Base-by-base conservation (phyloP, 2,329 filamentous ascomycete genomes). In the Scedosporium apiospermum region DNA sequence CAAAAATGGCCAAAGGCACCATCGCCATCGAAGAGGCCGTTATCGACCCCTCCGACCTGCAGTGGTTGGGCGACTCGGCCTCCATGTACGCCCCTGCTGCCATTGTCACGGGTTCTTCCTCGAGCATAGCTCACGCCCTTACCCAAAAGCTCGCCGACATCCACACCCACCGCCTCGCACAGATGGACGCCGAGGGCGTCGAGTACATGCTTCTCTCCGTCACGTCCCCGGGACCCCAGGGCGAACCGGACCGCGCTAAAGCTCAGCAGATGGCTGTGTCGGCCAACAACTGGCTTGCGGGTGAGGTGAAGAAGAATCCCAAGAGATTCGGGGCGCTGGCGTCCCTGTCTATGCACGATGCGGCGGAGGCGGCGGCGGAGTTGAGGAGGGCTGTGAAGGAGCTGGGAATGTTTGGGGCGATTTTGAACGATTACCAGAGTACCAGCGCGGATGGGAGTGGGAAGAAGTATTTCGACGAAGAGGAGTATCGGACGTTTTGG, bases 161-260 rank as follows among this genome's bases (percentile, higher is more conserved):
- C 61, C 72, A 73, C 62, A 41, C 58, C 4, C 55, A 67, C 14
- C 70, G 72, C 5, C 68, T 74, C 5, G 53, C 58, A 1, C 65
- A 69, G 41, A 74, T 74, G 73, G 72, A 74, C 62, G 69, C 68
- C 27, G 68, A 73, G 44, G 72, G 72, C 9, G 72, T 75, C 49
- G 72, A 74, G 63, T 74, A 73, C 66, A 74, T 74, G 69, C 68
- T 75, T 4, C 67, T 75, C 5, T 72, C 70, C 1, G 63, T 73
- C 2, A 74, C 72, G 2, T 71, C 72, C 0, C 72, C 72, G 0
- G 72, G 73, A 0, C 67, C 69, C 0, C 73, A 74, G 57, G 72
- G 71, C 18, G 68, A 71, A 44, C 57, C 63, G 1, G 68, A 73
- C 55, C 64, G 69, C 0, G 64, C 44, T 3, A 69, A 66, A 16